These are phyloP conservation scores for Knufia fluminis DNA, from an alignment of 2,329 filamentous ascomycete species.

Conservation along the genomic window DNA sequence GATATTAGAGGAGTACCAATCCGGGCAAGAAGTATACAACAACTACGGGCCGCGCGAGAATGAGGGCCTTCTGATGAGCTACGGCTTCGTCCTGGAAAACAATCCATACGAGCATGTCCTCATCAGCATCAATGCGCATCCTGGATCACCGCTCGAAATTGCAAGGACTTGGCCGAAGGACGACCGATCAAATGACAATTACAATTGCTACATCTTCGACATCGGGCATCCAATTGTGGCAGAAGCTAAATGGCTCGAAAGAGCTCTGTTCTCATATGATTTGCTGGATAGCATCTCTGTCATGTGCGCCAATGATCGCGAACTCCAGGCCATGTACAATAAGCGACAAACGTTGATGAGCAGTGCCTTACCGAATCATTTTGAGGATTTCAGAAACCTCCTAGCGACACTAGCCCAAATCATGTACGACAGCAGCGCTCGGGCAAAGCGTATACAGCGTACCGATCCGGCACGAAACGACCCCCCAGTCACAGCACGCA, in stretches of 20 bases:
- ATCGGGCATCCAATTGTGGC: conserved; percentile 34
- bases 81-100: conserved; percentile 36
- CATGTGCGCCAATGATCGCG: conserved; percentile 34
- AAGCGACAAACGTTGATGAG: conserved; percentile 19
- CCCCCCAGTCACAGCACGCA: conserved; percentile 24
- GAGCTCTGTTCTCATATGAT: conserved; percentile 35
- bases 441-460: conserved; percentile 30
- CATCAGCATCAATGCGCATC: conserved; percentile 31
- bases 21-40: conserved; percentile 52
- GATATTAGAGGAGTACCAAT: conserved; percentile 38
- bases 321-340: conserved; percentile 26
- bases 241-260: conserved; percentile 29
- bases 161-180: conserved; percentile 26
- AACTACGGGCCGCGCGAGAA: conserved; percentile 72
- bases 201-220: conserved; percentile 37
- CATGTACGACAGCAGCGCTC: conserved; percentile 32
- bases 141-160: conserved; percentile 31
- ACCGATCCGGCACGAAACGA: conserved; percentile 16
- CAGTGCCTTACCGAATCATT: conserved; percentile 14
- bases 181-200: conserved; percentile 29
- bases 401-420: conserved; percentile 35
- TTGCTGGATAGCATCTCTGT: conserved; percentile 35
- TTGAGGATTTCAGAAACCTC: conserved; percentile 27
- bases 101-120: conserved; percentile 38
- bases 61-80: conserved; percentile 49